Evolutionary conservation across 805 yeast genomes (phyloP), one percentile per base, ranked within the genome.

Genomic region (Nakazawaea holstii): DNA sequence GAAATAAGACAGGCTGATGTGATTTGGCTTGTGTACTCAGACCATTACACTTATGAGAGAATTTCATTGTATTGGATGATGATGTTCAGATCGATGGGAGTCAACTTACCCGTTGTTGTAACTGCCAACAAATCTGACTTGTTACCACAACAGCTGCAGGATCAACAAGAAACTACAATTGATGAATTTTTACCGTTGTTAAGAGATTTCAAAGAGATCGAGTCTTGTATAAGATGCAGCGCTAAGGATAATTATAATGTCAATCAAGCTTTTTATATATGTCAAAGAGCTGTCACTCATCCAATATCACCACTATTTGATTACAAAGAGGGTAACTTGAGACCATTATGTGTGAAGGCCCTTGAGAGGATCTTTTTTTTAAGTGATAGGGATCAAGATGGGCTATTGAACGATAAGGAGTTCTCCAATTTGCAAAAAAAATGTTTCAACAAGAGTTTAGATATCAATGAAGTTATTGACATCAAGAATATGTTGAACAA

Each of bases 61-160:
- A 80, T 94, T 4, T 82, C 96, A 2, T 69, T 92, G 24, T 90
- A 90, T 62, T 94, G 99, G 99, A 83, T 94, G 77, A 94, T 95
- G 44, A 77, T 84, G 72, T 84, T 94, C 57, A 73, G 99, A 52
- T 87, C 96, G 0, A 73, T 89, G 76, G 99, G 99, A 3, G 89
- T 92, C 49, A 94, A 94, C 59, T 64, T 92, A 11, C 99, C 99
- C 0, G 83, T 94, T n/a, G 88, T 94, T 1, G 68, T 94, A 2
- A 85, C 95, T 64, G 90, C 91, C 46, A 94, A 90, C 64, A 90
- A 88, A 57, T 73, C 82, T 15, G 95, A 87, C 48, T 53, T 61
- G 8, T 49, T 39, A 6, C 50, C 59, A 1, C 63, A 70, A 0
- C 57, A 67, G 13, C 79, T 76, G 40, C 67, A 20, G 24, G 24